These are phyloP conservation scores for Groenewaldozyma salmanticensis DNA, from an alignment of 805 yeast species.

Conservation along the genomic window DNA sequence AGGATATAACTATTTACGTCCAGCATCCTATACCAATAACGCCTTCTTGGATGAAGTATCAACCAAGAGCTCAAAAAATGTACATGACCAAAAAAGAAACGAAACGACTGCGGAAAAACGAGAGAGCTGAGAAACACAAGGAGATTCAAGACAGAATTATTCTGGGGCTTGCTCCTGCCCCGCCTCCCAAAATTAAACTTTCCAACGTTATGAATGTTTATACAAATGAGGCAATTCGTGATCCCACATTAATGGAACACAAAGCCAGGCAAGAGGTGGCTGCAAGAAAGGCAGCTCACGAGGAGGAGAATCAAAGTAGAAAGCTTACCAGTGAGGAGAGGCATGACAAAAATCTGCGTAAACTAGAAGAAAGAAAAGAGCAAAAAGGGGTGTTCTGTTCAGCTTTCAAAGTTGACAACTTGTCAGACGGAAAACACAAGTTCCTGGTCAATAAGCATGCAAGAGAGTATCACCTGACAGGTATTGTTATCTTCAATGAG, in stretches of 20 bases:
- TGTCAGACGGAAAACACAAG: constrained; percentile 55
- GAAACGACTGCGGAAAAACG: constrained; percentile 62
- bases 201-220: constrained; percentile 78
- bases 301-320: constrained; percentile 49
- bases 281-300: constrained; percentile 50
- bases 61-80: constrained; percentile 36
- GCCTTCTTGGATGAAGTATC: constrained; percentile 47
- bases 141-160: constrained; percentile 70
- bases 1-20: constrained; percentile 57
- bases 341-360: constrained; percentile 38
- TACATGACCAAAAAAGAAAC: constrained; percentile 68
- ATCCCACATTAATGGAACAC: constrained; percentile 81
- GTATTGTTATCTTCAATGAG: constrained; percentile 34
- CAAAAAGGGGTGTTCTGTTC: constrained; percentile 43
- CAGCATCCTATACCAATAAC: constrained; percentile 71
- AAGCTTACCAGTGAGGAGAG: constrained; percentile 50
- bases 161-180: constrained; percentile 77
- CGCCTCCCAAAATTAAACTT: constrained; percentile 79
- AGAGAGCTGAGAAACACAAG: constrained; percentile 50
- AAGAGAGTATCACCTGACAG: constrained; percentile 56
- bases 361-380: constrained; percentile 38
- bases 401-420: constrained; percentile 47
- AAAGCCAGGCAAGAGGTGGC: constrained; percentile 60
- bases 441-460: constrained; percentile 77
- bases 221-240: constrained; percentile 75